Evolutionary conservation across 352 stramenopile species (phyloP), one percentile per base, ranked within the genome.

Genomic region (Phytophthora uliginosa): DNA sequence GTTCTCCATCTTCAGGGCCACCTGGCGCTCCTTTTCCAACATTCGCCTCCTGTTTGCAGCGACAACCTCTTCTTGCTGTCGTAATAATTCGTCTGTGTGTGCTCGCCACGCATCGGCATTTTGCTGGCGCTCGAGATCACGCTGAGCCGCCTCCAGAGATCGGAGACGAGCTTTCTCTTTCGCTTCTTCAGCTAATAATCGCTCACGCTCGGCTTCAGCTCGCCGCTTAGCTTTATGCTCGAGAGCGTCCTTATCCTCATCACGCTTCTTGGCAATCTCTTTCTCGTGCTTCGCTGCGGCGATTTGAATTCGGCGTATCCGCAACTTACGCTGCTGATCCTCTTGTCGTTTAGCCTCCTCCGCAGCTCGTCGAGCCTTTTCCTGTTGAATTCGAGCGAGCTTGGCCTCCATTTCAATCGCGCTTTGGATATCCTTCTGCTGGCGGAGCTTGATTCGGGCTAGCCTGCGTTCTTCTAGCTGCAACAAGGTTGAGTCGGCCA

Each of bases 361-460:
- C 0, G 76, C 77, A 22, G 73, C 73, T 9, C 85, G 85, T 6
- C 73, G 76, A 10, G 85, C 77, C 33, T 91, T 91, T 48, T 93
- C 85, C 8, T 87, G 70, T 26, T 94, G 86, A 20, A 92, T 76
- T 51, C 87, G 82, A 50, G 84, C 86, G 64, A 91, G 85, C 40
- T 87, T 89, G n/a, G 74, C 74, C 48, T 95, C 88, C 81, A 86
- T 93, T 34, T 95, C 85, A 65, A 95, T 90, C n/a, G 91, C 81
- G 38, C 69, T 74, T 33, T 91, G 85, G 57, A 95, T 87, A 38
- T 95, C 88, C 33, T 83, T 85, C 62, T 93, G 73, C 65, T 95
- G 88, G 0, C 86, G 81, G 40, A 83, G 55, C 58, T 94, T 95
- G 42, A 95, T 93, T 17, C 82, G 76, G 31, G 83, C 77, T 9